Evolutionary conservation across 495 filamentous ascomycete genomes (phyloP).

Genomic region (Sordaria brevicollis): DNA sequence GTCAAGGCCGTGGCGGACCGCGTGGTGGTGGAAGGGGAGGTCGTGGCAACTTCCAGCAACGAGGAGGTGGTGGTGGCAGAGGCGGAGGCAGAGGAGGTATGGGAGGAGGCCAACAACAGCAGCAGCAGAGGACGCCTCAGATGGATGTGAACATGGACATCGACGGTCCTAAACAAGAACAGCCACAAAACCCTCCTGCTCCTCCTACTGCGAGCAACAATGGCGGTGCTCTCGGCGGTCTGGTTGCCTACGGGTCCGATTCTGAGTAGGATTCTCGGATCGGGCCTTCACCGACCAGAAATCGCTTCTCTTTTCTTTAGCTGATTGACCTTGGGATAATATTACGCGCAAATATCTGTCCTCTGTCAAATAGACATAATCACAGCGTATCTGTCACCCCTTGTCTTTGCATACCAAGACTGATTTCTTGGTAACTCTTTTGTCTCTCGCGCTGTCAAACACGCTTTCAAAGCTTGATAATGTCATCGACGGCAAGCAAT

Average conservation of each 20-base stretch:
- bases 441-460: no score
- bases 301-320: no score
- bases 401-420: no score
- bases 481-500: fast-evolving
- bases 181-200: no score
- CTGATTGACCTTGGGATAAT: no score
- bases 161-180: neutral
- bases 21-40: neutral
- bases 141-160: neutral
- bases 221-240: neutral
- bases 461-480: neutral
- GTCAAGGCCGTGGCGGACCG: neutral
- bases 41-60: neutral
- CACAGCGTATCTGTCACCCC: no score
- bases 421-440: no score
- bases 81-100: neutral
- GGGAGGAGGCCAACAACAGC: neutral
- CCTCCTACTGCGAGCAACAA: no score
- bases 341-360: no score
- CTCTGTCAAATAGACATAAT: no score
- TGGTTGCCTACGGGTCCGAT: neutral
- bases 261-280: no score
- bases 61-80: neutral
- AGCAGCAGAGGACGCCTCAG: neutral
- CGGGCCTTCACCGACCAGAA: no score